phyloP scores from a whole-genome alignment of 257 asterid species.

The Primulina huaijiensis region DNA sequence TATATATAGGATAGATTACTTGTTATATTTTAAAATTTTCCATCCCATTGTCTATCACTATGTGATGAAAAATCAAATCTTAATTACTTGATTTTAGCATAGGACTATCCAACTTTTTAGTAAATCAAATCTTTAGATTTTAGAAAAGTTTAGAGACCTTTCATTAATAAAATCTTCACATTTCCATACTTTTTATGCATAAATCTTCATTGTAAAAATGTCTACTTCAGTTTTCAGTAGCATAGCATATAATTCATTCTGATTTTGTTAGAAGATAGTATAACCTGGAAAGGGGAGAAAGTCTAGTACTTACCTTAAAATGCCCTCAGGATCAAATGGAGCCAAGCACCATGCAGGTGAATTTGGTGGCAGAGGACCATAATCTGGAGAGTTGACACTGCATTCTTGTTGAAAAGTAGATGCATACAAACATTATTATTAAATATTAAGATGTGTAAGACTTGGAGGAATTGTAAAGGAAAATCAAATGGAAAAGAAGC shows the following conservation, averaged over 20 bases:
- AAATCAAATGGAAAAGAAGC: slow-evolving; percentile 16
- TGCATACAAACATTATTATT: neutral
- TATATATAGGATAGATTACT: no score
- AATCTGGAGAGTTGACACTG: slow-evolving; percentile 85
- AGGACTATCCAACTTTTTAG: no score
- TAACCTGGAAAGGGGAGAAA: slow-evolving; percentile 12
- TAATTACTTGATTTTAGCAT: no score
- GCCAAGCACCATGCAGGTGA: slow-evolving; percentile 92
- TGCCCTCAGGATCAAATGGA: slow-evolving; percentile 95
- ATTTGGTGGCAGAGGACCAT: slow-evolving; percentile 75
- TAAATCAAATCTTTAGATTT: no score
- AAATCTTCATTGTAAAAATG: no score
- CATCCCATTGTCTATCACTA: no score
- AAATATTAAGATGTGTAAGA: slow-evolving; percentile 4
- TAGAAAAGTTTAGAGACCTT: no score
- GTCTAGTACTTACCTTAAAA: slow-evolving; percentile 56
- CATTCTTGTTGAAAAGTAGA: slow-evolving; percentile 56
- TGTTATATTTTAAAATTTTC: no score
- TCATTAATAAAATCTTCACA: no score
- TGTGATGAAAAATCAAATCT: no score
- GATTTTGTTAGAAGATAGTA: slow-evolving; percentile 6
- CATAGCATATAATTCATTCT: neutral
- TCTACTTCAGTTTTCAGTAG: no score
- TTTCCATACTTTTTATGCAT: no score
- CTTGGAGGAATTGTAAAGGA: slow-evolving; percentile 15